Percentiles rank a stretch among this genome's conserved stretches.
Conservation (phyloP, 306 rosid genomes). For the Dalbergia oliveri region DNA sequence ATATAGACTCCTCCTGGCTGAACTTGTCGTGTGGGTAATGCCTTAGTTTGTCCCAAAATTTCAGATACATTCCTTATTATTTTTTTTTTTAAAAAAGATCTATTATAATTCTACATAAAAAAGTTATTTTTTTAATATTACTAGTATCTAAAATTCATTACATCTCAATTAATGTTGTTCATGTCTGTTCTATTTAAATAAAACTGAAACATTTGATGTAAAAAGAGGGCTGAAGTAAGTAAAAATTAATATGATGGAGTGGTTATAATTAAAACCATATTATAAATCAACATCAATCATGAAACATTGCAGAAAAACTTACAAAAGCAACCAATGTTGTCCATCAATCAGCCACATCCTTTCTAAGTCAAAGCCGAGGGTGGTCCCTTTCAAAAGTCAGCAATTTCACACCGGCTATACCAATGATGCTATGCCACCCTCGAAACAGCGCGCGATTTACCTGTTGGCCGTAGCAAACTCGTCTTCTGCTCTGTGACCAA, state of each 20-base stretch:
- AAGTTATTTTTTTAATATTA: no score
- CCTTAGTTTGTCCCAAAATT: background rate
- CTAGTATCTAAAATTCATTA: no score
- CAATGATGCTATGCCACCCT: background rate
- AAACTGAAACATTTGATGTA: no score
- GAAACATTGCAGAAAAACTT: no score
- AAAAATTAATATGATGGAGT: no score
- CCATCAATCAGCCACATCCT: background rate
- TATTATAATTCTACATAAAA: no score
- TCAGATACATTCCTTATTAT: background rate
- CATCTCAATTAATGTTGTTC: background rate
- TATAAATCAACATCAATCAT: no score
- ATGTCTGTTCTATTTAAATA: background rate
- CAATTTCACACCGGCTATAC: no score
- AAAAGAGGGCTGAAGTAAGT: no score
- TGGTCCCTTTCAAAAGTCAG: background rate
- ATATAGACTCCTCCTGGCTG: background rate
- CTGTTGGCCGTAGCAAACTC: background rate
- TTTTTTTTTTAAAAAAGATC: no score
- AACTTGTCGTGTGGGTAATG: slow-evolving; percentile 29
- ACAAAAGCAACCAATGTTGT: no score
- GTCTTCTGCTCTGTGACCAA: background rate
- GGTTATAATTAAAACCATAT: no score
- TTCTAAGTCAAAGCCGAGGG: background rate
- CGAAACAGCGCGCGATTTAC: background rate